Evolutionary conservation across 2,329 filamentous ascomycete genomes (phyloP), one percentile per base, ranked within the genome.

Genomic region (Dactylonectria estremocensis): DNA sequence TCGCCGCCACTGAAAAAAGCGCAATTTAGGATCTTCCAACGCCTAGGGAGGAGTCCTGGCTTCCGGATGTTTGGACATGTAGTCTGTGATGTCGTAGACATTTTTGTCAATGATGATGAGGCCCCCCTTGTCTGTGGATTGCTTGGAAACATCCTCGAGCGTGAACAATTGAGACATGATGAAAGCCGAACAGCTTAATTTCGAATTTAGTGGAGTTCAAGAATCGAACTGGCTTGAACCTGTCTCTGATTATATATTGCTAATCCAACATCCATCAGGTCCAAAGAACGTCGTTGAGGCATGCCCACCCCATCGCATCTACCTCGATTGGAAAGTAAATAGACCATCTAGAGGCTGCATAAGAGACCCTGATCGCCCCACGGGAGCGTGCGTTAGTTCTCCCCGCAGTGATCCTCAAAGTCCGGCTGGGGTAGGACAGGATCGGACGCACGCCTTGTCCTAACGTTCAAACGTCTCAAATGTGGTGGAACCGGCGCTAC

Each of bases 31-130:
- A 9, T 43, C 2, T 10, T 4, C 28, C 5, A 20, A 6, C 22
- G 1, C 4, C 10, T 3, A n/a, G 24, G 14, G 14, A 18, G n/a
- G 35, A 10, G 1, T 31, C 13, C 1, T 22, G 16, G 7, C 59
- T 35, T 48, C 62, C 64, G 64, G 64, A 18, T 67, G 60, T 18
- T 64, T 55, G 8, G 31, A 37, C 53, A 64, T 64, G 31, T 63
- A 67, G 35, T 53, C 31, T 6, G 64, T 63, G 8, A 67, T 55
- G 54, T 67, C 64, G 48, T 64, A 67, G 33, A 67, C 60, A 3
- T 53, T 16, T 28, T 46, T 67, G 50, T 67, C 64, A 10, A 67
- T 60, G n/a, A 67, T 20, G 13, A 67, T 62, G 7, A 67, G 55
- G 31, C 49, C 55, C 13, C 18, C 48, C 45, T 59, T 60, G n/a